Evolutionary conservation across 495 filamentous ascomycete species (phyloP).

Genomic region (Neurospora sp.): DNA sequence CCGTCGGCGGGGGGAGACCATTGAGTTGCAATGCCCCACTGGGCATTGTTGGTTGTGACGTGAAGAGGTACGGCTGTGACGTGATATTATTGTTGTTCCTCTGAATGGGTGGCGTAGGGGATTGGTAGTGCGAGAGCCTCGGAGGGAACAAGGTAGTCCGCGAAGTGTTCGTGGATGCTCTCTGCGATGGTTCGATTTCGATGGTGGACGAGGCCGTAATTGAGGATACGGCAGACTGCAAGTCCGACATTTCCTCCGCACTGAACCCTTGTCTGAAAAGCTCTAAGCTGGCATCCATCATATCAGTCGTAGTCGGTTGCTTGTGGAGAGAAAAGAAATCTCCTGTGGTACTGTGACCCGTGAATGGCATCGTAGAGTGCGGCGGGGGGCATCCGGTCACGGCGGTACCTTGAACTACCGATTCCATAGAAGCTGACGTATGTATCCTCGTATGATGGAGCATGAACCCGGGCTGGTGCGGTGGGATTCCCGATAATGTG

Average conservation of each 20-base stretch:
- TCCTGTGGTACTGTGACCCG: slow-evolving; percentile 1
- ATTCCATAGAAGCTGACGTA: slow-evolving; percentile 6
- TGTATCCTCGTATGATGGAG: slow-evolving; percentile 10
- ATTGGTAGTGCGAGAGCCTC: slow-evolving; percentile 4
- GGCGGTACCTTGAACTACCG: slow-evolving; percentile 8
- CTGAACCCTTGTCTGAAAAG: slow-evolving; percentile 17
- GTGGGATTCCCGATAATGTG: neutral
- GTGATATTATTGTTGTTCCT: neutral
- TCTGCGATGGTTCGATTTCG: slow-evolving; percentile 10
- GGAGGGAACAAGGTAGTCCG: slow-evolving; percentile 17
- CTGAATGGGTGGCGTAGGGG: slow-evolving; percentile 2
- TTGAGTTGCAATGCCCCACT: neutral
- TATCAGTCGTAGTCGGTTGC: neutral
- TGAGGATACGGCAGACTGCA: slow-evolving; percentile 16
- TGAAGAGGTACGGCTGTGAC: slow-evolving; percentile 12
- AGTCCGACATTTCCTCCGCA: slow-evolving; percentile 9
- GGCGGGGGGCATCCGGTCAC: slow-evolving; percentile 5
- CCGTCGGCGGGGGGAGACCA: neutral
- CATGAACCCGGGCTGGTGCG: neutral
- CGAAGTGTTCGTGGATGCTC: slow-evolving; percentile 18
- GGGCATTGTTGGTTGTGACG: slow-evolving; percentile 7
- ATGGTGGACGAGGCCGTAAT: slow-evolving; percentile 14
- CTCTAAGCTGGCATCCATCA: slow-evolving; percentile 9
- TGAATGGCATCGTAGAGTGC: slow-evolving; percentile 1
- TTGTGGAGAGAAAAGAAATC: slow-evolving; percentile 9